Evolutionary conservation across 805 yeast genomes (phyloP).

Genomic region (Zygotorulaspora danielsina): DNA sequence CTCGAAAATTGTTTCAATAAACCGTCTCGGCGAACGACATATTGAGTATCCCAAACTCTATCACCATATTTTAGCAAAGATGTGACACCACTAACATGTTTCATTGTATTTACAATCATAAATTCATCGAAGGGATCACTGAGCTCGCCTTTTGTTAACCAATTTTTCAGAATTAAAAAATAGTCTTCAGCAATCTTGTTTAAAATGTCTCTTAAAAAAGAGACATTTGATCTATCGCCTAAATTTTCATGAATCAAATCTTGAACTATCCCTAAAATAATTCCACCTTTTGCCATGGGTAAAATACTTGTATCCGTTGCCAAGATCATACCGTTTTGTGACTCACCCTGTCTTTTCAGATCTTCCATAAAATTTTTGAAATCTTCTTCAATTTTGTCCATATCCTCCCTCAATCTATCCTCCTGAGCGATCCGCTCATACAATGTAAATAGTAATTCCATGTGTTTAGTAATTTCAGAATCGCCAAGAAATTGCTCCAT

Average conservation of each 20-base stretch:
- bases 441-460: slow-evolving; percentile 58
- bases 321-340: slow-evolving; percentile 34
- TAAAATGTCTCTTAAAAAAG: slow-evolving; percentile 50
- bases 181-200: slow-evolving; percentile 60
- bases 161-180: slow-evolving; percentile 61
- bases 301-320: slow-evolving; percentile 50
- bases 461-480: slow-evolving; percentile 35
- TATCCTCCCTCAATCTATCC: slow-evolving; percentile 38
- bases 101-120: slow-evolving; percentile 48
- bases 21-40: slow-evolving; percentile 69
- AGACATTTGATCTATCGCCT: slow-evolving; percentile 59
- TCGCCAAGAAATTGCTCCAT: slow-evolving; percentile 49
- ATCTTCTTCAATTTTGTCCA: slow-evolving; percentile 35
- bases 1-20: slow-evolving; percentile 56
- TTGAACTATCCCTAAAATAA: slow-evolving; percentile 60
- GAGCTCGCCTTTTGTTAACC: slow-evolving; percentile 73
- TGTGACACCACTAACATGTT: slow-evolving; percentile 9
- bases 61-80: slow-evolving; percentile 41
- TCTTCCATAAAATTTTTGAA: slow-evolving; percentile 43
- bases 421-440: slow-evolving; percentile 47
- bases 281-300: slow-evolving; percentile 71
- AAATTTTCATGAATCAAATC: slow-evolving; percentile 49
- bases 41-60: slow-evolving; percentile 71
- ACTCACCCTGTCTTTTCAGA: slow-evolving; percentile 38
- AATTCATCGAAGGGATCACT: slow-evolving; percentile 83